Evolutionary conservation across 805 yeast genomes (phyloP).

Genomic region (Suhomyces sp.): DNA sequence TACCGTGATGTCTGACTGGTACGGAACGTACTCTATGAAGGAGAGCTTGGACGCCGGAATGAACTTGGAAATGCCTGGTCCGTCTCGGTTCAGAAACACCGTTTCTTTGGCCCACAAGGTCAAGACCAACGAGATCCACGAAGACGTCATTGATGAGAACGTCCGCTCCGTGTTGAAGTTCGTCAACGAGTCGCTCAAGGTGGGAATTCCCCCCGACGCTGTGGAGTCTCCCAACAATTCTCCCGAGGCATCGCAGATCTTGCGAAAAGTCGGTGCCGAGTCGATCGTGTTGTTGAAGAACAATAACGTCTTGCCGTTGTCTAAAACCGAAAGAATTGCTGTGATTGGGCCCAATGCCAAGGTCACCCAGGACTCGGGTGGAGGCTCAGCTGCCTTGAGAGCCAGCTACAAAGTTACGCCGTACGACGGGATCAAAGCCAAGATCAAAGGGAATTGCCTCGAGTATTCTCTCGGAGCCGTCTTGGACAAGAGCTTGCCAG

Average conservation of each 20-base stretch:
- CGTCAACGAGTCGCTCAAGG: constrained; percentile 39
- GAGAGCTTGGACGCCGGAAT: constrained; percentile 53
- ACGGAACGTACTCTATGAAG: constrained; percentile 49
- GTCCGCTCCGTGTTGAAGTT: constrained; percentile 47
- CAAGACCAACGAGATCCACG: constrained; percentile 37
- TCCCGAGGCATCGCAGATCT: constrained; percentile 17
- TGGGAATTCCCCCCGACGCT: constrained; percentile 40
- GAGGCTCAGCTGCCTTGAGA: constrained; percentile 56
- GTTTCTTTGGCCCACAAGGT: constrained; percentile 42
- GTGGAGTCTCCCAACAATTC: constrained; percentile 42
- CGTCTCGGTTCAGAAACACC: constrained; percentile 45
- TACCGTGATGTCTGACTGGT: constrained; percentile 62
- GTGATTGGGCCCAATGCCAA: constrained; percentile 62
- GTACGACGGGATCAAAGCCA: constrained; percentile 41
- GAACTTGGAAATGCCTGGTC: constrained; percentile 69
- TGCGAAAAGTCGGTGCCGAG: constrained; percentile 35
- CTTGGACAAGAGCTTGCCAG: constrained; percentile 30
- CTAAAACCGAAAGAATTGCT: constrained; percentile 35
- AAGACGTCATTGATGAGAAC: constrained; percentile 44
- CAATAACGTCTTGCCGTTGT: constrained; percentile 44
- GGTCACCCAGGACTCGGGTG: constrained; percentile 51
- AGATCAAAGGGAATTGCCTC: constrained; percentile 23
- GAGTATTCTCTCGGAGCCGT: constrained; percentile 34
- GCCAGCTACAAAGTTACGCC: constrained; percentile 50
- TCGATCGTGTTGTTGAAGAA: constrained; percentile 57